A percentile compares a stretch with the other conserved stretches of the same genome.
These are phyloP conservation scores for Quercus lobata DNA, from an alignment of 331 rosid species.

Conservation along the genomic window DNA sequence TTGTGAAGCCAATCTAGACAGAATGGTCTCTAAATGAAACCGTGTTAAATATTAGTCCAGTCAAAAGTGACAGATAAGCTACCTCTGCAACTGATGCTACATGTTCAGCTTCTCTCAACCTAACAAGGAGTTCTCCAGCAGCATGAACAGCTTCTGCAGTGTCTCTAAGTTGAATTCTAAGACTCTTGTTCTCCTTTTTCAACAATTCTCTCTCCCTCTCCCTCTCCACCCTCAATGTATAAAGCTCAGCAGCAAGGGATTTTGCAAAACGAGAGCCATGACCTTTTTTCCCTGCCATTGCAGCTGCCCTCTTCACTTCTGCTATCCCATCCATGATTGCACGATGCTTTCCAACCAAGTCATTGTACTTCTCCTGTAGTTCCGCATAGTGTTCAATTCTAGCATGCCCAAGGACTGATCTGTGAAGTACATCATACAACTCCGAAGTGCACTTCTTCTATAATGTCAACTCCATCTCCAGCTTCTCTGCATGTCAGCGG, in stretches of 20 bases:
- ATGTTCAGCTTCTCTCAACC: conserved; percentile 94
- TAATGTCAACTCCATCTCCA: conserved; percentile 59
- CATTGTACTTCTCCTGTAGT: conserved; percentile 85
- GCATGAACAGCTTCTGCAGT: conserved; percentile 99
- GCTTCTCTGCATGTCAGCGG: conserved; percentile 66
- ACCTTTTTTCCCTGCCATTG: conserved; percentile 81
- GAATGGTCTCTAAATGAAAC: neutral
- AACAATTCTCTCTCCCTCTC: conserved; percentile 80
- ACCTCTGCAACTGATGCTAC: conserved; percentile 80
- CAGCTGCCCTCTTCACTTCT: conserved; percentile 94
- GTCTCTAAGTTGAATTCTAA: conserved; percentile 85
- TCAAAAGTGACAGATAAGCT: conserved; percentile 5
- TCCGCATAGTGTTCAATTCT: conserved; percentile 97
- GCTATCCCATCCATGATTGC: conserved; percentile 91
- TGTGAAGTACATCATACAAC: conserved; percentile 77
- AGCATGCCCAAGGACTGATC: conserved; percentile 89
- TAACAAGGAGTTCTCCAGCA: conserved; percentile 93
- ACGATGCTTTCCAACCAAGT: conserved; percentile 70
- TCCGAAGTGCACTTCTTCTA: conserved; percentile 82
- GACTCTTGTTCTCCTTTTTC: conserved; percentile 84
- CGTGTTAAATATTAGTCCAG: neutral
- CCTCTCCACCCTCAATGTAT: conserved; percentile 80
- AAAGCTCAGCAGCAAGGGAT: conserved; percentile 90
- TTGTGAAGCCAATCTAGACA: too few species aligned
- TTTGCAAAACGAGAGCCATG: conserved; percentile 81